Conservation (phyloP, 2,329 filamentous ascomycete species). For the Fusarium sp. region DNA sequence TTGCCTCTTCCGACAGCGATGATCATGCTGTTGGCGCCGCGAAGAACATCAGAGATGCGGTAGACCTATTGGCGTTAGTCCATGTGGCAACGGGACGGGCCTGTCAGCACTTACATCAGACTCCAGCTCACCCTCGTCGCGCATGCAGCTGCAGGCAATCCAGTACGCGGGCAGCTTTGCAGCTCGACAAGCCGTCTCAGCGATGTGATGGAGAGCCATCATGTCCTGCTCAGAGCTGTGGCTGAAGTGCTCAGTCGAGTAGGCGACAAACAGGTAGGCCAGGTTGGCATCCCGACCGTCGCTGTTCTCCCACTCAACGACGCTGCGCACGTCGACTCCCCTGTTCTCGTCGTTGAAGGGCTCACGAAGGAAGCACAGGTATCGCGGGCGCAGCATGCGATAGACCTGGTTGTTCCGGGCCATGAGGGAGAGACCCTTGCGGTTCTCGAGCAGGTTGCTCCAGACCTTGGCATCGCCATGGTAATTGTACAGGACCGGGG, state of each 20-base stretch:
- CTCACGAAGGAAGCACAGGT: conserved; percentile 42
- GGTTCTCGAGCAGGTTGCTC: conserved; percentile 44
- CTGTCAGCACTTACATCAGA: conserved; percentile 31
- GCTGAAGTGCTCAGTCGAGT: conserved; percentile 43
- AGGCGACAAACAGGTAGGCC: conserved; percentile 42
- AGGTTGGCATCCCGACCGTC: conserved; percentile 36
- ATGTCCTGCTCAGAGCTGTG: conserved; percentile 39
- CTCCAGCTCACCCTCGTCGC: conserved; percentile 39
- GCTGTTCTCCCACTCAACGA: conserved; percentile 39
- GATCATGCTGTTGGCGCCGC: conserved; percentile 39
- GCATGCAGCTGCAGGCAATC: conserved; percentile 45
- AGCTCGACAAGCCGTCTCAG: conserved; percentile 42
- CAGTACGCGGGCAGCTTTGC: conserved; percentile 43
- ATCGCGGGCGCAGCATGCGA: conserved; percentile 38
- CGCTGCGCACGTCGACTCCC: conserved; percentile 39
- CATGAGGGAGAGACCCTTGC: conserved; percentile 35
- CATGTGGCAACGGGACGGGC: neutral
- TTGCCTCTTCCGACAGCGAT: conserved; percentile 41
- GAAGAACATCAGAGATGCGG: conserved; percentile 44
- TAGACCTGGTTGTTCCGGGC: conserved; percentile 40
- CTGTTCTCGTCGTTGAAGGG: conserved; percentile 37
- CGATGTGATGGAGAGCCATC: conserved; percentile 43
- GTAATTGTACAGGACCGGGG: conserved; percentile 40
- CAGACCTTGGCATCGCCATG: conserved; percentile 43
- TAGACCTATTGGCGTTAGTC: conserved; percentile 35